A percentile compares a stretch with the other conserved stretches of the same genome.
Evolutionary conservation across 2,329 filamentous ascomycete species (phyloP).

Genomic region (Hypoxylon sp.): DNA sequence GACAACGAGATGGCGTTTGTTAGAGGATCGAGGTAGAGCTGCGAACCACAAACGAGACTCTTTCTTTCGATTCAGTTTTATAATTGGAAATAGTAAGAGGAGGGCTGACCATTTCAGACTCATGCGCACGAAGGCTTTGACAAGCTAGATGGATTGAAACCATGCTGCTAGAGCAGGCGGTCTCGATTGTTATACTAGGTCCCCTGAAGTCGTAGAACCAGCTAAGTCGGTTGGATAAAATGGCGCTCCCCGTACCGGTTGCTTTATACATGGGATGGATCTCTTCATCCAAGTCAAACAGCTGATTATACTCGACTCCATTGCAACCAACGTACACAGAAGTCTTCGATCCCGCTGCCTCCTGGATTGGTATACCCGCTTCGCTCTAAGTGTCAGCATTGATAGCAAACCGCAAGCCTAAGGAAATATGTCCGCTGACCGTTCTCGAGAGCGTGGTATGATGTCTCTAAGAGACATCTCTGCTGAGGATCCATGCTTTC

Average conservation of each 20-base stretch:
- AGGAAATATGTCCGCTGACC: too few species aligned
- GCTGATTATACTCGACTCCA: neutral
- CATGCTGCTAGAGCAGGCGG: neutral
- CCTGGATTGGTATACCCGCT: constrained; percentile 17
- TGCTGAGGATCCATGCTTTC: neutral
- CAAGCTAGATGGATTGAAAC: neutral
- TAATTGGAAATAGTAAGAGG: too few species aligned
- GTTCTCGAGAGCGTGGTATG: neutral
- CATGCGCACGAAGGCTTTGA: neutral
- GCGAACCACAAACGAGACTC: neutral
- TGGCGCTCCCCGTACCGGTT: neutral
- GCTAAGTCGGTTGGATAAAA: neutral
- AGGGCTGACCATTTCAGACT: neutral
- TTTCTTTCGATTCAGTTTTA: too few species aligned
- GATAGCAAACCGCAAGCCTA: too few species aligned
- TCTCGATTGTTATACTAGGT: neutral
- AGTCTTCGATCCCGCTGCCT: neutral
- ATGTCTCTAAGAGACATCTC: neutral
- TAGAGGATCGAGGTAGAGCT: neutral
- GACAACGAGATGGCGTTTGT: neutral
- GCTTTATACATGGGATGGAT: neutral
- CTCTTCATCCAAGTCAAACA: neutral
- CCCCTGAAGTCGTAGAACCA: neutral
- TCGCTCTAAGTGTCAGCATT: too few species aligned
- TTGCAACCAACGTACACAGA: neutral